Percentiles rank a stretch among this genome's conserved stretches.
These are phyloP conservation scores for Ormosia emarginata DNA, from an alignment of 306 rosid genomes.

Conservation along the genomic window DNA sequence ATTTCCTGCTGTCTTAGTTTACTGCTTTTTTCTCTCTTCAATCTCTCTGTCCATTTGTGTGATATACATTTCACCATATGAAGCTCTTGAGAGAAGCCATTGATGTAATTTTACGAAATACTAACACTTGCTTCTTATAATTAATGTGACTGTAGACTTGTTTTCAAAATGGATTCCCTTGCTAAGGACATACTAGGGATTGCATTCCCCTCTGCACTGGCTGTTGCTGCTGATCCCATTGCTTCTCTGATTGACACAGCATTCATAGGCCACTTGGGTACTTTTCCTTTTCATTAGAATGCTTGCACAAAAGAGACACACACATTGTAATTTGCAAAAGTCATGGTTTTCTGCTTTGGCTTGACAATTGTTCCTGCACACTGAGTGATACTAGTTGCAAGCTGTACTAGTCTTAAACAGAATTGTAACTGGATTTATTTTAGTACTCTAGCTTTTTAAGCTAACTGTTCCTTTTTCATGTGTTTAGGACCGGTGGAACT, in stretches of 20 bases:
- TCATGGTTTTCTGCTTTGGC: not conserved
- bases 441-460: not conserved
- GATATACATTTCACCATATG: too few relatives aligned
- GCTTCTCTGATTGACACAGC: slow-evolving; percentile 98
- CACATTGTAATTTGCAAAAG: not conserved
- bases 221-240: slow-evolving; percentile 97
- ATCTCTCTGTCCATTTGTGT: not conserved
- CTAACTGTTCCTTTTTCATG: not conserved
- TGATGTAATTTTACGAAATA: not conserved
- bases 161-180: slow-evolving; percentile 73
- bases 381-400: not conserved
- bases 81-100: not conserved
- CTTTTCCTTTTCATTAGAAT: not conserved
- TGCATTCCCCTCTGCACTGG: slow-evolving; percentile 89
- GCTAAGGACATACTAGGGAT: slow-evolving; percentile 78
- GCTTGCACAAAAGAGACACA: not conserved
- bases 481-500: slow-evolving; percentile 83
- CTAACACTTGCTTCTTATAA: not conserved
- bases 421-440: not conserved
- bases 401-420: not conserved
- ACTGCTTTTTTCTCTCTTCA: not conserved
- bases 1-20: not conserved
- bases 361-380: not conserved
- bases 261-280: slow-evolving; percentile 95
- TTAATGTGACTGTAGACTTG: slow-evolving; percentile 47